Evolutionary conservation across 371 early-diverging fungal genomes (phyloP), one percentile per base, ranked within the genome.

Genomic region (Mucor plumbeus): DNA sequence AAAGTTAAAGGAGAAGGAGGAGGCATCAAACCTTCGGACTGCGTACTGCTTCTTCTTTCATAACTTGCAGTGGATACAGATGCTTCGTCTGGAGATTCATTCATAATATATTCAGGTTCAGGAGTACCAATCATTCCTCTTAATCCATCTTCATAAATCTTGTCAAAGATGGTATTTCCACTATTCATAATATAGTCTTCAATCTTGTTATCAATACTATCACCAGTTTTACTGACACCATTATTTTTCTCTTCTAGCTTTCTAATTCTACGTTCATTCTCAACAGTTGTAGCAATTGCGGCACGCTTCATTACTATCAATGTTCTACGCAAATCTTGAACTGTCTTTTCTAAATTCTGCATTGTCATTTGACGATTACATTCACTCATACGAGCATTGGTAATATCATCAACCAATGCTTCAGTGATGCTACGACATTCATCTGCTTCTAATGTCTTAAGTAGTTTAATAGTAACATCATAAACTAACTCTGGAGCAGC

Each of bases 301-400:
- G 91, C 91, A 55, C 88, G 87, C 38, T 95, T 91, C 92, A 95
- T 92, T 11, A 91, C 88, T 43, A 92, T 82, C 64, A 95, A 70
- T 7, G 91, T 91, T 26, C 88, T 81, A 31, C 91, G 87, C 55
- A 95, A 79, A 53, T 93, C 92, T 59, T 83, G 78, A 6, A 91
- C 86, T 13, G 84, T 84, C 73, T 90, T 90, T 62, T 95, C 94
- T 38, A 87, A 77, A 17, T 87, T 85, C 7, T 76, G 77, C 61
- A 90, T 82, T 47, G 87, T 85, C 36, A 86, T 85, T 58, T 87
- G 88, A 5, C 85, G 83, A 41, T 85, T 85, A 64, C 88, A 85
- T 43, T 90, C 87, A 19, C 84, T 79, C 61, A 89, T 82, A 3
- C 91, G 87, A 13, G 88, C 78, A 19, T 82, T 80, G 39, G 94